phyloP scores from a whole-genome alignment of 768 basidiomycete genomes.

The Boletus insuetus region DNA sequence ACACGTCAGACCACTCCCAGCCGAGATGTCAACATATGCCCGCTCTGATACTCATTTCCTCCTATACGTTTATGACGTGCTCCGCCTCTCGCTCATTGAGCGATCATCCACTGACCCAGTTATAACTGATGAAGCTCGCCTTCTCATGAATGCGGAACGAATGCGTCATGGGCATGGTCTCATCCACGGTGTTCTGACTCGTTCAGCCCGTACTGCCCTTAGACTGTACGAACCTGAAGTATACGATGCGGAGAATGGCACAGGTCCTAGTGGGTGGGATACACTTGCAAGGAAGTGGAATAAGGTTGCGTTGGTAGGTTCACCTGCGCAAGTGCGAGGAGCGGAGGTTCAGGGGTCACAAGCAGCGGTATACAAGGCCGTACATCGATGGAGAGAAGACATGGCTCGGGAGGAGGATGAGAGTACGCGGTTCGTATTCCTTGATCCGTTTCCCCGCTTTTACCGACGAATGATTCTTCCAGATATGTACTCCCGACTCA shows the following conservation, averaged over 20 bases:
- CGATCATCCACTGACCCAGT: constrained; percentile 39
- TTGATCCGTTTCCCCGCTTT: background rate
- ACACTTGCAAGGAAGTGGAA: constrained; percentile 82
- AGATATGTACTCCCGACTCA: constrained; percentile 80
- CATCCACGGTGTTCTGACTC: constrained; percentile 61
- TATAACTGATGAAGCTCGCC: constrained; percentile 14
- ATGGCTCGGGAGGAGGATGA: constrained; percentile 85
- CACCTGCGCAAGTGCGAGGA: constrained; percentile 27
- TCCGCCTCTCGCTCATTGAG: constrained; percentile 85
- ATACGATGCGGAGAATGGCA: constrained; percentile 65
- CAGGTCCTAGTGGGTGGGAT: constrained; percentile 74
- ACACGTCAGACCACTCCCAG: constrained; percentile 62
- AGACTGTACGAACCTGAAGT: constrained; percentile 64
- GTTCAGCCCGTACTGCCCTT: constrained; percentile 76
- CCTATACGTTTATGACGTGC: constrained; percentile 86
- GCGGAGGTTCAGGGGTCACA: constrained; percentile 41
- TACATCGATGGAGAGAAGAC: constrained; percentile 83
- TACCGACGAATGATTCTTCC: background rate
- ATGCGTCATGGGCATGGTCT: constrained; percentile 36
- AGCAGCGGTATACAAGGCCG: constrained; percentile 60
- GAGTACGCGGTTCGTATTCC: constrained; percentile 60
- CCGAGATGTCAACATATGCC: constrained; percentile 90
- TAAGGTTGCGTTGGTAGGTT: constrained; percentile 45
- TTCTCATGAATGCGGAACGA: background rate
- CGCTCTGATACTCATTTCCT: constrained; percentile 97